Evolutionary conservation across 352 stramenopile species (phyloP).

Genomic region (Pilasporangium apinafurcum): DNA sequence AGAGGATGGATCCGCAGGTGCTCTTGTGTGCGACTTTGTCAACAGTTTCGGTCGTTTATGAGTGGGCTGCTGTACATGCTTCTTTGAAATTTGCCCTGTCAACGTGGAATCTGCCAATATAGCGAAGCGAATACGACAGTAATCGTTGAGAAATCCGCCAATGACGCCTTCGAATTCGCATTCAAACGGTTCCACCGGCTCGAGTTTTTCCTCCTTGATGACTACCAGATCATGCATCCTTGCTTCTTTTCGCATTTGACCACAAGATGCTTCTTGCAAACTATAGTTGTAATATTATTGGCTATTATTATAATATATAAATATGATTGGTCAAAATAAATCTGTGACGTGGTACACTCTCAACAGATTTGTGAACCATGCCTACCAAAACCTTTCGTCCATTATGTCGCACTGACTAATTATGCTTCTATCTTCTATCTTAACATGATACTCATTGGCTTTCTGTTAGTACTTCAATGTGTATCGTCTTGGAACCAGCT

Average conservation of each 20-base stretch:
- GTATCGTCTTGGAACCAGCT: constrained; percentile 21
- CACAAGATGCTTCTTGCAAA: not conserved
- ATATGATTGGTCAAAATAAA: too few relatives aligned
- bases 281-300: too few relatives aligned
- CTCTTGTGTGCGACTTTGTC: not conserved
- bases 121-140: constrained; percentile 27
- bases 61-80: not conserved
- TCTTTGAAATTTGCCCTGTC: constrained; percentile 23
- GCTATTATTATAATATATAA: too few relatives aligned
- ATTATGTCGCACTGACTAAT: too few relatives aligned
- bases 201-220: not conserved
- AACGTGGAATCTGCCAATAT: constrained; percentile 29
- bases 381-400: too few relatives aligned
- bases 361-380: too few relatives aligned
- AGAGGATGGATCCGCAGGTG: too few relatives aligned
- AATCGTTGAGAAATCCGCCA: constrained; percentile 26
- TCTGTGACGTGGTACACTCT: too few relatives aligned
- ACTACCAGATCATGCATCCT: too few relatives aligned
- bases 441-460: not conserved
- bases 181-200: constrained; percentile 18
- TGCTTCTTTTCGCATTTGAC: not conserved
- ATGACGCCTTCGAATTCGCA: constrained; percentile 43
- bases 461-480: not conserved
- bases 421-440: too few relatives aligned
- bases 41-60: constrained; percentile 20